A percentile compares a stretch with the other conserved stretches of the same genome.
Conservation (phyloP, 1,284 basidiomycete species). For the Leccinum fallax region DNA sequence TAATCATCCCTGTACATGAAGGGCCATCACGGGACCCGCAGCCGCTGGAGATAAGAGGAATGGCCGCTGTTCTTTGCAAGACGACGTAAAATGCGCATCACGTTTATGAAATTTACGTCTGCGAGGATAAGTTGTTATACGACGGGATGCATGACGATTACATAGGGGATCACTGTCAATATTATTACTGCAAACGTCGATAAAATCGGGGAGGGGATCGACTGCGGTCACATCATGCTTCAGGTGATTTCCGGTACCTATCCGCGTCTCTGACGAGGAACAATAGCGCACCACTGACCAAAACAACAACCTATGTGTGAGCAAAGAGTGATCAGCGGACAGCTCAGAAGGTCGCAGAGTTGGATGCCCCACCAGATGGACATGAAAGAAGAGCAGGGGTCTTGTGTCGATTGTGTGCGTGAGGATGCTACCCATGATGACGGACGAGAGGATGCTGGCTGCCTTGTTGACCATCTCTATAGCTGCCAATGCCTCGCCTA, state of each 20-base stretch:
- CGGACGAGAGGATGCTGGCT: conserved; percentile 26
- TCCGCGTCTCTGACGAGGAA: conserved; percentile 29
- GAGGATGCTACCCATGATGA: conserved; percentile 29
- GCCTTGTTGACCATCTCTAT: conserved; percentile 35
- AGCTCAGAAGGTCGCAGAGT: not conserved
- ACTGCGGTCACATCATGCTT: conserved; percentile 1
- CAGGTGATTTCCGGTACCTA: conserved; percentile 8
- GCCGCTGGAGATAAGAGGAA: not conserved
- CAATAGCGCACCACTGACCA: conserved; percentile 13
- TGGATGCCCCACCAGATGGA: conserved; percentile 21
- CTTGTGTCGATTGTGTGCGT: conserved; percentile 19
- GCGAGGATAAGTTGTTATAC: not conserved
- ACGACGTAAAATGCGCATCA: not conserved
- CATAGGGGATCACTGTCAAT: not conserved
- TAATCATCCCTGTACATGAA: not conserved
- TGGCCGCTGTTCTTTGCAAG: not conserved
- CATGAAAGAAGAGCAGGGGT: conserved; percentile 24
- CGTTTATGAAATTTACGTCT: not conserved
- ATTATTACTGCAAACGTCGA: not conserved
- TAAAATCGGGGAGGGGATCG: not conserved
- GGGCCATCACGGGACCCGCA: not conserved
- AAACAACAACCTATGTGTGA: conserved; percentile 13
- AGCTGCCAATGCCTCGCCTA: conserved; percentile 37
- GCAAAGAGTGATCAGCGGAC: not conserved
- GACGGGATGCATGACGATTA: not conserved